A percentile compares a stretch with the other conserved stretches of the same genome.
Evolutionary conservation across 148 eudicot species (phyloP).

Genomic region (Amaranthus palmeri): DNA sequence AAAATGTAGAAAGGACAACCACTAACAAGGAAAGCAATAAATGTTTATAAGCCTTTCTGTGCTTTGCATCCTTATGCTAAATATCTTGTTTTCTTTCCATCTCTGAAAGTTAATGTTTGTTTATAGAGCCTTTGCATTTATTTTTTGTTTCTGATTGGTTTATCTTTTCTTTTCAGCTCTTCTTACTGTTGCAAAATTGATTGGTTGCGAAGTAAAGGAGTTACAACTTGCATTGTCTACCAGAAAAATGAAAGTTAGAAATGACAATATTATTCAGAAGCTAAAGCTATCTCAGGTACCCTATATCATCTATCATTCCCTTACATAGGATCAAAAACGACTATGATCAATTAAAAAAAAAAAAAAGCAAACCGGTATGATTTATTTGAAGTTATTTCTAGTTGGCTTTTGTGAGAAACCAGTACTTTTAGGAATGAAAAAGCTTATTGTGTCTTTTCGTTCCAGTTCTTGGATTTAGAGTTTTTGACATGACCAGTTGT

Average conservation of each 20-base stretch:
- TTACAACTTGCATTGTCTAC: conserved; percentile 71
- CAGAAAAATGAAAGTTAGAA: conserved; percentile 73
- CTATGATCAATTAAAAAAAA: too few relatives aligned
- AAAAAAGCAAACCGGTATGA: too few relatives aligned
- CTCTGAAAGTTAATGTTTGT: neutral
- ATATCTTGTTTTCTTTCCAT: neutral
- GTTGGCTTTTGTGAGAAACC: too few relatives aligned
- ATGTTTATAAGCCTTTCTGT: neutral
- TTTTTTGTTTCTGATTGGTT: neutral
- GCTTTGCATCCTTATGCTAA: neutral
- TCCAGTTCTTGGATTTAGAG: neutral
- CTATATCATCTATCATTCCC: too few relatives aligned
- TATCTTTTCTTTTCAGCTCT: conserved; percentile 49
- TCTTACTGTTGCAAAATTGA: conserved; percentile 64
- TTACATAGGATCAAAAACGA: too few relatives aligned
- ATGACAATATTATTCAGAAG: conserved; percentile 72
- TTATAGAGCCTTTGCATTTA: neutral
- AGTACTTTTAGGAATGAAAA: neutral
- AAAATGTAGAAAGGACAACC: neutral
- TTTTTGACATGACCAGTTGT: neutral
- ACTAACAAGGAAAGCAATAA: neutral
- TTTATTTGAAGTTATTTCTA: neutral
- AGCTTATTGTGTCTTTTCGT: neutral
- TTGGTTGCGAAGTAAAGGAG: conserved; percentile 61
- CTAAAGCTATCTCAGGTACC: conserved; percentile 68